Evolutionary conservation across 2,329 filamentous ascomycete genomes (phyloP).

Genomic region (Aspergillus persii): DNA sequence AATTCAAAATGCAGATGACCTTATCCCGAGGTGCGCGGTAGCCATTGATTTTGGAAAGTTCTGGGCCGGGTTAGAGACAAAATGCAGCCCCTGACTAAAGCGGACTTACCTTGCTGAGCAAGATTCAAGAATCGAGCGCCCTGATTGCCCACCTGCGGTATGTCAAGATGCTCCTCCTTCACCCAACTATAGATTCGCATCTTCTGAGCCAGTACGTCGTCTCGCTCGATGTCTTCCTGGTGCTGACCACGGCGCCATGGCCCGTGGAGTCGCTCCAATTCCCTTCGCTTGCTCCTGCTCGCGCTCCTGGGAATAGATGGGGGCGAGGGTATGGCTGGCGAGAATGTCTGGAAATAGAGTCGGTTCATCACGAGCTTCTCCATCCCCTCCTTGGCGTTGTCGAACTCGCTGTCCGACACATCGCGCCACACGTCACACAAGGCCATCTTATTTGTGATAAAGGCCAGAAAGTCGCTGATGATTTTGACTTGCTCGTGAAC

Average conservation of each 20-base stretch:
- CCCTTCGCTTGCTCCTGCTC: constrained; percentile 66
- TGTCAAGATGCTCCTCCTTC: constrained; percentile 87
- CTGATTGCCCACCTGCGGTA: constrained; percentile 77
- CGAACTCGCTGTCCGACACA: constrained; percentile 93
- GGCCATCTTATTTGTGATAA: constrained; percentile 98
- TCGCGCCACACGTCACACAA: constrained; percentile 95
- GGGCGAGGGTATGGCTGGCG: constrained; percentile 81
- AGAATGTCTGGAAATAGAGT: constrained; percentile 93
- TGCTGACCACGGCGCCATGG: constrained; percentile 91
- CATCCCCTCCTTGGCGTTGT: constrained; percentile 98
- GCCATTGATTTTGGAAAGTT: constrained; percentile 91
- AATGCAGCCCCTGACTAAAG: background rate
- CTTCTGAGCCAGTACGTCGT: constrained; percentile 94
- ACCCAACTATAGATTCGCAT: constrained; percentile 97
- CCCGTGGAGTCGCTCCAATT: constrained; percentile 66
- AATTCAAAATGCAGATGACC: constrained; percentile 96
- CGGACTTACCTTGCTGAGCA: constrained; percentile 73
- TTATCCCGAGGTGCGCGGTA: constrained; percentile 98
- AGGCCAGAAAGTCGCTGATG: constrained; percentile 91
- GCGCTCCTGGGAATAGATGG: constrained; percentile 61
- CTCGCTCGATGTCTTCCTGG: constrained; percentile 94
- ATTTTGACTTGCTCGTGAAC: constrained; percentile 99
- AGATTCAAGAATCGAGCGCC: constrained; percentile 83
- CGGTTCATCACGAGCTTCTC: constrained; percentile 99
- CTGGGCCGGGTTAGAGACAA: constrained; percentile 48